Evolutionary conservation across 192 early-diverging fungal genomes (phyloP).

Genomic region (Podila epigama): DNA sequence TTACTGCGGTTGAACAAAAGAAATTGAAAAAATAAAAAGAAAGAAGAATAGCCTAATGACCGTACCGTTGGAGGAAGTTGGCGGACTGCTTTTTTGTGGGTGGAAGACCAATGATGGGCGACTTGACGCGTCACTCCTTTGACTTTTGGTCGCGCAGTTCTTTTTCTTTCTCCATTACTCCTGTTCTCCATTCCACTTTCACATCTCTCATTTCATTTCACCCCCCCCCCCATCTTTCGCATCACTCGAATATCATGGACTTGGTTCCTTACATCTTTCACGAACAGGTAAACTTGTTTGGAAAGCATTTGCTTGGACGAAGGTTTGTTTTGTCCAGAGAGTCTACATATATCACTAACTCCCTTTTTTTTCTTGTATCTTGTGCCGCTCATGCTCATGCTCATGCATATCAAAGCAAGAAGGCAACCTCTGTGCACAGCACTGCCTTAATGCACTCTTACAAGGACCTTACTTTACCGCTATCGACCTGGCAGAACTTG

Average conservation of each 20-base stretch:
- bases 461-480: slow-evolving; percentile 76
- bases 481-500: slow-evolving; percentile 76
- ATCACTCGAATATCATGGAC: slow-evolving; percentile 19
- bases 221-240: neutral
- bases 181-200: neutral
- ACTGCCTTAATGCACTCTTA: slow-evolving; percentile 80
- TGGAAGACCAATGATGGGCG: too few species aligned
- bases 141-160: neutral
- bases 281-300: slow-evolving; percentile 12
- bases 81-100: neutral
- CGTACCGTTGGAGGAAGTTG: too few species aligned
- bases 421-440: slow-evolving; percentile 82
- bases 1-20: neutral
- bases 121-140: too few species aligned
- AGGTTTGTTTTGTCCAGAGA: neutral
- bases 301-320: neutral
- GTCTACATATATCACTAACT: too few species aligned
- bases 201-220: neutral
- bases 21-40: neutral
- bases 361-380: too few species aligned
- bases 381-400: neutral
- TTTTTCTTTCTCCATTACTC: too few species aligned
- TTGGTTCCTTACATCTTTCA: slow-evolving; percentile 46
- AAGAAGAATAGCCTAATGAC: too few species aligned
- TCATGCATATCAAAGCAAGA: slow-evolving; percentile 62